Evolutionary conservation across 2,329 filamentous ascomycete genomes (phyloP).

Genomic region (Fusarium odoratissimum): DNA sequence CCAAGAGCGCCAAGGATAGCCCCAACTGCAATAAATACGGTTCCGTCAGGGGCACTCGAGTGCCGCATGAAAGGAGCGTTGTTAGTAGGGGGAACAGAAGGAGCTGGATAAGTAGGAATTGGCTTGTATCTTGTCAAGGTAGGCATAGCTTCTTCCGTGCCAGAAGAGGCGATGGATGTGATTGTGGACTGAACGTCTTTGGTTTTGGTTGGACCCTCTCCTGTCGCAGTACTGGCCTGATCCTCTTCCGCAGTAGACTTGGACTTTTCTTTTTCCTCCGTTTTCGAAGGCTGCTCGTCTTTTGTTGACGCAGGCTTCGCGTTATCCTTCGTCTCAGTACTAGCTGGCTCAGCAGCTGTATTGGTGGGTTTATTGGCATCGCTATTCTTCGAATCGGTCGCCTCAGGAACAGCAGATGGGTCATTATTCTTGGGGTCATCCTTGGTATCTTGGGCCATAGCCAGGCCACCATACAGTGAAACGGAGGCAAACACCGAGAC

Average conservation of each 20-base stretch:
- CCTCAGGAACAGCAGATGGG: conserved; percentile 22
- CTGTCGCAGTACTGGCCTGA: conserved; percentile 38
- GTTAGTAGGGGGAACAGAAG: conserved; percentile 83
- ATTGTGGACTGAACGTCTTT: conserved; percentile 20
- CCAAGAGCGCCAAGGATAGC: conserved; percentile 87
- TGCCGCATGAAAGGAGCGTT: conserved; percentile 93
- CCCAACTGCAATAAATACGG: conserved; percentile 95
- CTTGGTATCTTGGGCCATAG: conserved; percentile 49
- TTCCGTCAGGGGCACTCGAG: conserved; percentile 87
- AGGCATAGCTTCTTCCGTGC: conserved; percentile 51
- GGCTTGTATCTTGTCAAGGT: conserved; percentile 54
- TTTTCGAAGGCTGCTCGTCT: conserved; percentile 21
- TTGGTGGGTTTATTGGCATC: conserved; percentile 20
- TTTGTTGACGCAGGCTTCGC: conserved; percentile 29
- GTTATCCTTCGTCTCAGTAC: conserved; percentile 21
- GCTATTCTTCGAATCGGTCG: conserved; percentile 33
- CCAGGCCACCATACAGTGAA: conserved; percentile 47
- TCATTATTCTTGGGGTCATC: conserved; percentile 31
- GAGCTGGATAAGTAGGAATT: conserved; percentile 72
- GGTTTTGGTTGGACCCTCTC: conserved; percentile 27
- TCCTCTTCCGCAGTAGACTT: conserved; percentile 22
- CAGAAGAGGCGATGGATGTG: conserved; percentile 29
- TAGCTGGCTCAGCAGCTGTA: conserved; percentile 16
- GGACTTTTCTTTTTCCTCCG: conserved; percentile 24
- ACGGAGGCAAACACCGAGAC: conserved; percentile 45